phyloP scores from a whole-genome alignment of 108 stramenopile genomes.

The Ochromonas danica region DNA sequence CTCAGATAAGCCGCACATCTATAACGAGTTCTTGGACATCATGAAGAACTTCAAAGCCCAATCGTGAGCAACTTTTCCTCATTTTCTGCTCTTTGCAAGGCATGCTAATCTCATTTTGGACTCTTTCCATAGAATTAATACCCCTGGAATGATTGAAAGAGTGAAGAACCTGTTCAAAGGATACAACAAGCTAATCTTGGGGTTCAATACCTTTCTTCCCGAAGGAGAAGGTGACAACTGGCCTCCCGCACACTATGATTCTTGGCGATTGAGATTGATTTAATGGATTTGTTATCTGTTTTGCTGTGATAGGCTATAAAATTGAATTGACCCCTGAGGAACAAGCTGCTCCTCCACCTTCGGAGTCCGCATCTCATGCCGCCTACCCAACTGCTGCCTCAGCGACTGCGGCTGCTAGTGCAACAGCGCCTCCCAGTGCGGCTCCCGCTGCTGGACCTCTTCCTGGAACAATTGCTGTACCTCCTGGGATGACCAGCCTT shows the following conservation, averaged over 20 bases:
- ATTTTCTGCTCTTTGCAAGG: slow-evolving; percentile 74
- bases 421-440: neutral
- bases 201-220: slow-evolving; percentile 98
- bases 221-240: slow-evolving; percentile 57
- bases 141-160: slow-evolving; percentile 92
- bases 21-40: slow-evolving; percentile 99
- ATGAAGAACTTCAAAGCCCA: slow-evolving; percentile 96
- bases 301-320: slow-evolving; percentile 71
- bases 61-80: slow-evolving; percentile 37
- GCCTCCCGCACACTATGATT: neutral
- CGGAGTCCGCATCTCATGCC: neutral
- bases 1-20: slow-evolving; percentile 88
- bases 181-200: slow-evolving; percentile 87
- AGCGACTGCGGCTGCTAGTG: neutral
- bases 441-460: neutral
- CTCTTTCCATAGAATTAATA: slow-evolving; percentile 80
- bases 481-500: too few relatives aligned
- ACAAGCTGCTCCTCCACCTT: neutral
- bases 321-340: slow-evolving; percentile 77
- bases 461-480: neutral
- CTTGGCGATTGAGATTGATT: too few relatives aligned
- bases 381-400: neutral
- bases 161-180: slow-evolving; percentile 94
- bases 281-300: too few relatives aligned
- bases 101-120: slow-evolving; percentile 60